Percentiles rank a stretch among this genome's conserved stretches.
Evolutionary conservation across 176 grass and related monocot genomes (phyloP).

Genomic region (Triticum monococcum): DNA sequence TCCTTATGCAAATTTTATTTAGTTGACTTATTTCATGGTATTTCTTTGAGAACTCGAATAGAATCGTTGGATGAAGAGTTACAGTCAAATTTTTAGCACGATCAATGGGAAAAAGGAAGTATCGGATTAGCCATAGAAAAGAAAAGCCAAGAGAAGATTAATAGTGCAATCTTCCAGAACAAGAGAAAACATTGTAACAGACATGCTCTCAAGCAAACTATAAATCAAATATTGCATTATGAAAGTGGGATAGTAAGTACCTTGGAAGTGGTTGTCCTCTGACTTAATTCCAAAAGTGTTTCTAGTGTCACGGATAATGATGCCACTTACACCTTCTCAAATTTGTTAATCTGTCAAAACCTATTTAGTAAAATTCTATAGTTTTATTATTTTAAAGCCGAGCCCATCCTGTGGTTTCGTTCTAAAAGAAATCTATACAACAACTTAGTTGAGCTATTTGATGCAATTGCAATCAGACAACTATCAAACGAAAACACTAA

Average conservation of each 20-base stretch:
- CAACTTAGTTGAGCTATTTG: background rate
- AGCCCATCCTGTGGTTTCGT: background rate
- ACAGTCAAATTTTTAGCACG: background rate
- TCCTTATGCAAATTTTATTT: background rate
- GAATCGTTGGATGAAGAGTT: constrained; percentile 6
- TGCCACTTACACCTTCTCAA: constrained; percentile 27
- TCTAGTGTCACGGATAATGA: no score
- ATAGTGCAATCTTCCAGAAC: background rate
- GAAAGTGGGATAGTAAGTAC: no score
- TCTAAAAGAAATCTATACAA: background rate
- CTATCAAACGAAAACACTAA: no score
- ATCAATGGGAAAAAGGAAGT: background rate
- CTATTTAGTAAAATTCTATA: background rate
- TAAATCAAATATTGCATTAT: constrained; percentile 1
- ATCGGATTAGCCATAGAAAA: constrained; percentile 1
- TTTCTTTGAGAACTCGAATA: background rate
- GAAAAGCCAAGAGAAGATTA: background rate
- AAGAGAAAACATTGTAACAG: background rate
- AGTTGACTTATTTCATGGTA: background rate
- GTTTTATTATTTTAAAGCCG: no score
- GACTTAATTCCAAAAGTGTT: no score
- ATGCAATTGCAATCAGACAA: background rate
- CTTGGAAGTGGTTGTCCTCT: no score
- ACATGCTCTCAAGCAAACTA: background rate
- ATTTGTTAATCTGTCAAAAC: background rate